A percentile compares a stretch with the other conserved stretches of the same genome.
These are phyloP conservation scores for Xerocomellus dryophilus DNA, from an alignment of 768 basidiomycete genomes.

Conservation along the genomic window DNA sequence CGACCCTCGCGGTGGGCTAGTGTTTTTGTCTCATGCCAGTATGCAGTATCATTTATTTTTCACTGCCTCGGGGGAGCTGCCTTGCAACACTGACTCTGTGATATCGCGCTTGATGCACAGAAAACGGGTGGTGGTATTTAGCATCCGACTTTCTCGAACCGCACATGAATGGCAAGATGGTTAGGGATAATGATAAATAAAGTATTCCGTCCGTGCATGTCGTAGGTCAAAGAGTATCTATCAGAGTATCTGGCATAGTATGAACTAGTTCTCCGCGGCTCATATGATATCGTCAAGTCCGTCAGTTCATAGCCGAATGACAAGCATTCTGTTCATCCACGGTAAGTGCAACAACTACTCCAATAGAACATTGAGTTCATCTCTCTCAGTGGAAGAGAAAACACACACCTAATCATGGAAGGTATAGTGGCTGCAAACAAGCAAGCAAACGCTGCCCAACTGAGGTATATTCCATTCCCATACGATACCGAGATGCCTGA, in stretches of 20 bases:
- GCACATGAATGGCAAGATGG: neutral
- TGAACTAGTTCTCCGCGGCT: slow-evolving; percentile 2
- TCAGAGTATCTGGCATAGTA: neutral
- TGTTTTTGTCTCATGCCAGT: slow-evolving; percentile 14
- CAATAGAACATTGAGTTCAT: neutral
- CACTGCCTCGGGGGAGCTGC: too few relatives aligned
- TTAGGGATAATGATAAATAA: slow-evolving; percentile 24
- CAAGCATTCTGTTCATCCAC: slow-evolving; percentile 48
- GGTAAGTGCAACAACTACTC: slow-evolving; percentile 76
- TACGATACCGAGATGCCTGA: slow-evolving; percentile 63
- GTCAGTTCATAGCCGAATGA: slow-evolving; percentile 20
- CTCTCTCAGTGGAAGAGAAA: neutral
- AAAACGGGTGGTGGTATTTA: too few relatives aligned
- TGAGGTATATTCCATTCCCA: slow-evolving; percentile 60
- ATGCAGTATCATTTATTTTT: too few relatives aligned
- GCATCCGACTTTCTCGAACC: neutral
- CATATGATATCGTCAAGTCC: slow-evolving; percentile 19
- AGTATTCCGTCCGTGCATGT: slow-evolving; percentile 14
- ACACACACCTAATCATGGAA: slow-evolving; percentile 70
- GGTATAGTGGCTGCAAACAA: slow-evolving; percentile 65
- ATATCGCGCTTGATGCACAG: too few relatives aligned
- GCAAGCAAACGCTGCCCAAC: slow-evolving; percentile 74
- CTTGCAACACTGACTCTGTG: neutral
- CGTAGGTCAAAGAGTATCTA: slow-evolving; percentile 4
- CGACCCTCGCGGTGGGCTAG: slow-evolving; percentile 63